These are phyloP conservation scores for Rhodotorula kratochvilovae DNA, from an alignment of 768 basidiomycete species.

Conservation along the genomic window DNA sequence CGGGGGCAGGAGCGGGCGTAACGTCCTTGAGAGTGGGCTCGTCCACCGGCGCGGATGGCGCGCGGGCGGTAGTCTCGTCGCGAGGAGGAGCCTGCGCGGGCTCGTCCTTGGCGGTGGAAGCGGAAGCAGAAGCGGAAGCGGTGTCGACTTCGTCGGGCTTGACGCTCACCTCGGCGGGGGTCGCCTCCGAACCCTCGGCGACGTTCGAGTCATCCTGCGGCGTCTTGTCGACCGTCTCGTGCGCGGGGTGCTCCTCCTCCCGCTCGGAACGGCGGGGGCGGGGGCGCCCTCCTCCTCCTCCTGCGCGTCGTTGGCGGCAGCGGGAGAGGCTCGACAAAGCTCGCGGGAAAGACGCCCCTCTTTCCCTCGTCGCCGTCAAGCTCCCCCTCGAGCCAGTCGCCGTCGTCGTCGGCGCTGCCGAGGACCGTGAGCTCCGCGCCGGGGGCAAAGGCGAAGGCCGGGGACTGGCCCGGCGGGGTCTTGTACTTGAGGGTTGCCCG, in stretches of 20 bases:
- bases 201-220: conserved; percentile 24
- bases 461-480: conserved; percentile 16
- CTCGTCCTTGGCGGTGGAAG: too few species aligned
- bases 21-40: neutral
- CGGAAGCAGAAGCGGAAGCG: conserved; percentile 8
- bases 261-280: too few species aligned
- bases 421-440: conserved; percentile 31
- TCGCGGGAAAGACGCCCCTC: conserved; percentile 31
- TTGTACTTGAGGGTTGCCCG: conserved; percentile 31
- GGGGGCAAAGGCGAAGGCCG: conserved; percentile 17
- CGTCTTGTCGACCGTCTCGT: neutral
- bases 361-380: conserved; percentile 1
- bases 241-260: neutral
- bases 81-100: too few species aligned
- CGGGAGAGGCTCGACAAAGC: conserved; percentile 22
- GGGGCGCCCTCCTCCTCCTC: neutral
- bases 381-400: conserved; percentile 36
- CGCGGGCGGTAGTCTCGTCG: neutral
- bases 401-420: conserved; percentile 33
- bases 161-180: conserved; percentile 16
- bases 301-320: neutral
- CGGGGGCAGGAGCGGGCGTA: neutral
- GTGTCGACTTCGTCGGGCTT: neutral
- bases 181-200: conserved; percentile 19
- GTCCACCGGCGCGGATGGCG: neutral